A percentile compares a stretch with the other conserved stretches of the same genome.
phyloP scores from a whole-genome alignment of 2,329 filamentous ascomycete genomes.

The Alternaria novae-zelandiae region DNA sequence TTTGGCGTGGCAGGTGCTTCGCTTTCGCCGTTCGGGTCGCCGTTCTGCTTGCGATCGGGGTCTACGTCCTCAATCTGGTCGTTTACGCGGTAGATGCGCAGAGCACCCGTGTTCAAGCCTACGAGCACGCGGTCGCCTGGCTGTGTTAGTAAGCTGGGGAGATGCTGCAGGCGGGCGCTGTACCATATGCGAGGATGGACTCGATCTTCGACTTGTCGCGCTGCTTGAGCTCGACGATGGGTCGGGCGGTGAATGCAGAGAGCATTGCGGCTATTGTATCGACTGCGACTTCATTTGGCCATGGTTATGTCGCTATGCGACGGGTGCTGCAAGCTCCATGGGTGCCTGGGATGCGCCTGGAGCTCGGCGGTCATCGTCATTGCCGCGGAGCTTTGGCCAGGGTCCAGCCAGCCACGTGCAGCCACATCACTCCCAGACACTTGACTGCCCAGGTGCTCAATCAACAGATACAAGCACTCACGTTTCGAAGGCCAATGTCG shows the following conservation, averaged over 20 bases:
- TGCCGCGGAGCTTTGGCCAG: constrained; percentile 21
- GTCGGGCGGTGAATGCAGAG: constrained; percentile 94
- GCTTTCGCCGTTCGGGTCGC: constrained; percentile 53
- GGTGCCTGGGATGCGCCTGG: constrained; percentile 10
- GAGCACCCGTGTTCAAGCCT: constrained; percentile 84
- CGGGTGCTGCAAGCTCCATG: constrained; percentile 30
- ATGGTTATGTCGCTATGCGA: constrained; percentile 23
- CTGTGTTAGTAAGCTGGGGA: constrained; percentile 22
- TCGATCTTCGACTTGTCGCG: constrained; percentile 98
- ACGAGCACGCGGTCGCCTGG: constrained; percentile 88
- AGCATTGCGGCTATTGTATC: constrained; percentile 67
- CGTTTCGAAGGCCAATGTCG: not conserved
- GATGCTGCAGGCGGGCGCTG: constrained; percentile 15
- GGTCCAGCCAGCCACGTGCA: constrained; percentile 23
- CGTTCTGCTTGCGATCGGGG: constrained; percentile 37
- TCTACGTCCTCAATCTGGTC: constrained; percentile 60
- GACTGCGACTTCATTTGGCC: constrained; percentile 19
- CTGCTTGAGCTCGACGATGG: constrained; percentile 94
- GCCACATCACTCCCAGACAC: not conserved
- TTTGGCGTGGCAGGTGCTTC: constrained; percentile 42
- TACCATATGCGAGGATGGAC: constrained; percentile 89
- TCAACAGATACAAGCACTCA: not conserved
- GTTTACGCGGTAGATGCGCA: constrained; percentile 92
- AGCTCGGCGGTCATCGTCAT: constrained; percentile 33
- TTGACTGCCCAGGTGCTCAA: not conserved